Conservation (phyloP, 352 stramenopile species). For the Globisporangium uncinulatum region DNA sequence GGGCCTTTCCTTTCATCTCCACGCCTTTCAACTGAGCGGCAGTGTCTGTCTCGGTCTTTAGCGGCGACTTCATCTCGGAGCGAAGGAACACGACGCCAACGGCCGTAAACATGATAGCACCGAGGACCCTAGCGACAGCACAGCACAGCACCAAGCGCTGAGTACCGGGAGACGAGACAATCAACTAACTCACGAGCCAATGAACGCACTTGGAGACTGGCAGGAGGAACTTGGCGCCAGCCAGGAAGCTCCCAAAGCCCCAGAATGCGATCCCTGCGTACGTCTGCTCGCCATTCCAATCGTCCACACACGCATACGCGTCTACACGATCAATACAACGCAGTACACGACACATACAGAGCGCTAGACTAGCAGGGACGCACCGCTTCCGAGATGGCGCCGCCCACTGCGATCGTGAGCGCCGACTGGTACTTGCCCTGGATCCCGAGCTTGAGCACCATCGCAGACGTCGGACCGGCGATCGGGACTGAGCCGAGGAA, state of each 20-base stretch:
- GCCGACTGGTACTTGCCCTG: conserved; percentile 80
- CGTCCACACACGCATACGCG: background rate
- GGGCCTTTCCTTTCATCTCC: conserved; percentile 18
- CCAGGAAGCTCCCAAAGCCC: conserved; percentile 86
- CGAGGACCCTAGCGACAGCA: conserved; percentile 47
- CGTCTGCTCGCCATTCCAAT: conserved; percentile 29
- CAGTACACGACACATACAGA: background rate
- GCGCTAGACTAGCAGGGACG: background rate
- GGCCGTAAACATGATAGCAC: conserved; percentile 80
- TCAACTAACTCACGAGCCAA: background rate
- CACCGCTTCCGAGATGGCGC: conserved; percentile 81
- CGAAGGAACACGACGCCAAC: conserved; percentile 79
- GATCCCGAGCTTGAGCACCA: conserved; percentile 85
- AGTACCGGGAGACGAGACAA: too few relatives aligned
- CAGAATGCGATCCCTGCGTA: conserved; percentile 87
- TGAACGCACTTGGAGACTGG: conserved; percentile 78
- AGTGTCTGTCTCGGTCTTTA: conserved; percentile 50
- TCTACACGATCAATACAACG: conserved; percentile 5
- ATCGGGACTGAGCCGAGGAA: conserved; percentile 84
- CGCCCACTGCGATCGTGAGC: conserved; percentile 76
- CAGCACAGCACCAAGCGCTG: background rate
- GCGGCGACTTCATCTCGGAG: conserved; percentile 70
- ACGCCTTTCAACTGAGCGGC: conserved; percentile 40
- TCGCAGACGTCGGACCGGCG: conserved; percentile 77
- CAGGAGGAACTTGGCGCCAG: conserved; percentile 74